A percentile compares a stretch with the other conserved stretches of the same genome.
These are phyloP conservation scores for Tuber indicum DNA, from an alignment of 495 filamentous ascomycete genomes.

Conservation along the genomic window DNA sequence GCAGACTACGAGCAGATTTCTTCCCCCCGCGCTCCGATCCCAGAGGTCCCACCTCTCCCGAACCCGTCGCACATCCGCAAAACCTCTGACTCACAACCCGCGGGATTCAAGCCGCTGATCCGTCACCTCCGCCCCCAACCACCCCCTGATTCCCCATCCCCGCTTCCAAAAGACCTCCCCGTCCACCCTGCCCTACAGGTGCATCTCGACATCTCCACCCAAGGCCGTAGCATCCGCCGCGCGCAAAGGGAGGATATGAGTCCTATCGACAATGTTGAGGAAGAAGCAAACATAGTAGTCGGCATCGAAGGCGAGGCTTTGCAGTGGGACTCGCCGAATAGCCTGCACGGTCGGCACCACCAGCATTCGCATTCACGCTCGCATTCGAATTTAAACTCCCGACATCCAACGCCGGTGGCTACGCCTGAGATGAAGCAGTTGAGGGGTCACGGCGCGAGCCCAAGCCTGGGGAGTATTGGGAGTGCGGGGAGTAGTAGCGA, in stretches of 20 bases:
- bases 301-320: conserved; percentile 27
- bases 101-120: conserved; percentile 38
- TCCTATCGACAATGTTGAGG: conserved; percentile 24
- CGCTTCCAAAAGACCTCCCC: conserved; percentile 38
- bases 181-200: conserved; percentile 40
- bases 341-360: conserved; percentile 20
- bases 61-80: conserved; percentile 29
- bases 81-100: conserved; percentile 19
- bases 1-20: conserved; percentile 18
- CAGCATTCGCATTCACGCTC: neutral
- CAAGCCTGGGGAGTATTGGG: conserved; percentile 27
- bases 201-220: conserved; percentile 32
- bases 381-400: neutral
- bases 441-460: conserved; percentile 25
- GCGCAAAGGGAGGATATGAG: conserved; percentile 24
- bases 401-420: neutral
- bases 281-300: conserved; percentile 30
- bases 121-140: conserved; percentile 37
- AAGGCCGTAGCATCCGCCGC: conserved; percentile 18
- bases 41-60: conserved; percentile 24
- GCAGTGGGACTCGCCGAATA: conserved; percentile 25
- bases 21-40: conserved; percentile 19
- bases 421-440: conserved; percentile 28
- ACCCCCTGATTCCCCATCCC: conserved; percentile 36
- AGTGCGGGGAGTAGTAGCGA: conserved; percentile 15